Evolutionary conservation across 352 stramenopile genomes (phyloP), one percentile per base, ranked within the genome.

Genomic region (Phytophthora rubi): DNA sequence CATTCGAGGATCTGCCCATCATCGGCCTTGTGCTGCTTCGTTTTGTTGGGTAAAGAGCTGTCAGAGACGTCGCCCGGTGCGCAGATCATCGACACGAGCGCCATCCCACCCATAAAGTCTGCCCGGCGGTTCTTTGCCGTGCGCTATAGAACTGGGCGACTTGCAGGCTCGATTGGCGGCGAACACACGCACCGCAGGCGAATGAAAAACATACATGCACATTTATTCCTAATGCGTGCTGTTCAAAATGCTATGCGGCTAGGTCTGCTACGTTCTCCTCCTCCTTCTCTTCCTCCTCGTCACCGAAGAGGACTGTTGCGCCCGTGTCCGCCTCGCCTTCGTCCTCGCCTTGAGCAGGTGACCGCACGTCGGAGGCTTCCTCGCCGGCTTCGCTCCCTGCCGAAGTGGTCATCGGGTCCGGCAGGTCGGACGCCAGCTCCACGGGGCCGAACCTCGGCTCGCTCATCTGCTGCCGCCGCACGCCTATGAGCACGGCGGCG

Each of bases 371-470:
- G 35, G 35, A 66, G 32, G 45, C 53, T 16, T 30, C 32, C 10
- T 45, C 39, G 9, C 30, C 51, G 16, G 9, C 53, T 12, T 55
- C 37, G 23, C 28, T 54, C 2, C 5, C 47, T 9, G 62, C 65
- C 7, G 56, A 68, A 10, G 68, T 60, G 16, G 68, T 75, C 61
- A 75, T 67, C 44, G 70, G 70, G 23, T 74, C 62, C 16, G 74
- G 74, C 56, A 79, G 60, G 51, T 81, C 67, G 4, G 72, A 72
- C 5, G 47, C 67, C 44, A 81, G 51, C 60, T 80, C 73, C 7
- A 76, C 61, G 13, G 61, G 60, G 9, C 70, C 61, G 49, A 77
- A 76, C 42, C 53, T 61, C 1, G 73, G 63, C 55, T 80, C 64
- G 60, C 73, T 80, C n/a, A 72, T 58, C 35, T 71, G 70, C 62